Evolutionary conservation across 345 rosid species (phyloP), one percentile per base, ranked within the genome.

Genomic region (Eucalyptus guilfoylei): DNA sequence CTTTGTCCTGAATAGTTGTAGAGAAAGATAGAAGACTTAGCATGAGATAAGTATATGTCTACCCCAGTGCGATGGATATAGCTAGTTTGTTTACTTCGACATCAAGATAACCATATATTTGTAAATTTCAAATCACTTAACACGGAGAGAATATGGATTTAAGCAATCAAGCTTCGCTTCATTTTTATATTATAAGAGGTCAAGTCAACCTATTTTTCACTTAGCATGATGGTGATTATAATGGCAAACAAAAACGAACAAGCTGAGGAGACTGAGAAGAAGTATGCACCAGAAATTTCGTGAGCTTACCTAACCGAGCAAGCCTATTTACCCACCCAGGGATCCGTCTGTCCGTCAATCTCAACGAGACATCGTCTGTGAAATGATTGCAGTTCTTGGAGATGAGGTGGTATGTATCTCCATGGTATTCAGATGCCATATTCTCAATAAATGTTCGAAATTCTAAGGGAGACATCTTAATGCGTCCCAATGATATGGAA

Each of bases 321-420:
- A 96, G 93, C 89, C 98, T 96, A 90, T 96, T 96, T 49, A 96
- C 96, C 96, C 97, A 96, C 64, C 96, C 94, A 26, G 98, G 98
- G 91, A 96, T 92, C 76, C 42, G 89, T 91, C 92, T 93, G 90
- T 92, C 92, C 2, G 93, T 94, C 94, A 96, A 90, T 91, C 94
- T 95, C 89, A 85, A 86, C 5, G 95, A 88, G 30, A 96, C 91
- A 76, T 96, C 96, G 19, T 96, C 94, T 11, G 97, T 96, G 80
- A 96, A 96, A 89, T 96, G 97, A 92, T 96, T 96, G 94, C 98
- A 96, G 87, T 96, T 96, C 91, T 95, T 96, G 86, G 96, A 94
- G 88, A 95, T 95, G 60, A 96, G 96, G 89, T 96, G 95, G 86
- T 95, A 96, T 14, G 96, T 96, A 91, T 96, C 97, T 76, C 98